Evolutionary conservation across 345 rosid genomes (phyloP), one percentile per base, ranked within the genome.

Genomic region (Lumnitzera littorea): DNA sequence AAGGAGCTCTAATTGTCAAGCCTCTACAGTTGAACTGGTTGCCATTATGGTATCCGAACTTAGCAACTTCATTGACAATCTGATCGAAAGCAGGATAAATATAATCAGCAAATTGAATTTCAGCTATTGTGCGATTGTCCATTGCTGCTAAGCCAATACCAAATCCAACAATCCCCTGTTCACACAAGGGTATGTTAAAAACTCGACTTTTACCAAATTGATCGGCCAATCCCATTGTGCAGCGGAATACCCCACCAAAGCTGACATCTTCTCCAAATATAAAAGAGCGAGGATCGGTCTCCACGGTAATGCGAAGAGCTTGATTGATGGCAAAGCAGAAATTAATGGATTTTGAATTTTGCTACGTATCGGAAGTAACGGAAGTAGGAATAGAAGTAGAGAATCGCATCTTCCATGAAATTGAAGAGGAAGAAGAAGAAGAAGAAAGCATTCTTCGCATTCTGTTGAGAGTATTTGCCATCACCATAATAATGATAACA

Each of bases 81-180:
- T 86, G 98, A 79, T 91, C 98, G 70, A 91, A 91, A 62, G 98
- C 98, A 58, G 98, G 98, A 68, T 58, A 86, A 5, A 91, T 91
- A 63, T 91, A 91, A 71, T 91, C 98, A 11, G 96, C 96, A 65
- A 91, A 91, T 56, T 91, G 98, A 62, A 91, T 91, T 67, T 91
- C 96, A 0, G 84, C 96, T 55, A 91, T 75, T 4, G 94, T 95
- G 48, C 90, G 79, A 67, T 91, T 88, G 25, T 82, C 98, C 98
- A 88, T 88, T 41, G 98, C 98, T 11, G 98, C 91, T 46, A 91
- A 77, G 62, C 96, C 98, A 58, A 91, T 91, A 57, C 84, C 98
- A 62, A 91, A 91, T 72, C 98, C 98, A 54, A 91, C 95, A 68
- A 91, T 88, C 48, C 96, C 98, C 98, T 91, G 95, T 70, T 88